Evolutionary conservation across 768 basidiomycete species (phyloP).

Genomic region (Chiua virens): DNA sequence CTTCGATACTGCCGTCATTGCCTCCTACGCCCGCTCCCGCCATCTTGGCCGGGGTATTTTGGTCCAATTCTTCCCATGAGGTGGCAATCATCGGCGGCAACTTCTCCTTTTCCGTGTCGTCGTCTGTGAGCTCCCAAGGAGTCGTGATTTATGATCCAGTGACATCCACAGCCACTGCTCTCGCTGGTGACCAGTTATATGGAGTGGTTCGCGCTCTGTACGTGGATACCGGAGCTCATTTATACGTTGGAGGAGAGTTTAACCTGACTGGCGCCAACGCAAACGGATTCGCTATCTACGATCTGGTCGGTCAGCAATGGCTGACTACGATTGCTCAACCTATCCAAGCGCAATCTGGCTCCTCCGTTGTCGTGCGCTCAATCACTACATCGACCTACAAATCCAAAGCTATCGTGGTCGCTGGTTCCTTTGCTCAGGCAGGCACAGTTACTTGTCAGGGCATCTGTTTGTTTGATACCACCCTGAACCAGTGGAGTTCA

Average conservation of each 20-base stretch:
- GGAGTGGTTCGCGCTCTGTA: constrained; percentile 79
- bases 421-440: constrained; percentile 83
- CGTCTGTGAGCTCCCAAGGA: constrained; percentile 45
- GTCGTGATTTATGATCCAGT: constrained; percentile 71
- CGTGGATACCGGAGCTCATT: constrained; percentile 56
- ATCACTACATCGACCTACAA: constrained; percentile 63
- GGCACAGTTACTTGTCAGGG: constrained; percentile 73
- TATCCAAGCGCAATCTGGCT: constrained; percentile 55
- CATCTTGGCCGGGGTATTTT: constrained; percentile 84
- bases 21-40: constrained; percentile 70
- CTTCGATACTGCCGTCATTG: constrained; percentile 53
- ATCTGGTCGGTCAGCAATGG: constrained; percentile 68
- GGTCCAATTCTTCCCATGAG: constrained; percentile 75
- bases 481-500: constrained; percentile 71
- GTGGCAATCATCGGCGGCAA: constrained; percentile 87
- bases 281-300: constrained; percentile 79
- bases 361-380: constrained; percentile 65
- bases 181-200: constrained; percentile 61
- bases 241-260: constrained; percentile 88
- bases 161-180: constrained; percentile 46
- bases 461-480: constrained; percentile 75
- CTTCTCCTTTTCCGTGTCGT: constrained; percentile 60
- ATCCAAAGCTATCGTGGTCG: constrained; percentile 68
- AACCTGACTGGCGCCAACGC: constrained; percentile 53
- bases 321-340: constrained; percentile 55